These are phyloP conservation scores for Trichomonascaceae sp. DNA, from an alignment of 1,139 yeast species.

Conservation along the genomic window DNA sequence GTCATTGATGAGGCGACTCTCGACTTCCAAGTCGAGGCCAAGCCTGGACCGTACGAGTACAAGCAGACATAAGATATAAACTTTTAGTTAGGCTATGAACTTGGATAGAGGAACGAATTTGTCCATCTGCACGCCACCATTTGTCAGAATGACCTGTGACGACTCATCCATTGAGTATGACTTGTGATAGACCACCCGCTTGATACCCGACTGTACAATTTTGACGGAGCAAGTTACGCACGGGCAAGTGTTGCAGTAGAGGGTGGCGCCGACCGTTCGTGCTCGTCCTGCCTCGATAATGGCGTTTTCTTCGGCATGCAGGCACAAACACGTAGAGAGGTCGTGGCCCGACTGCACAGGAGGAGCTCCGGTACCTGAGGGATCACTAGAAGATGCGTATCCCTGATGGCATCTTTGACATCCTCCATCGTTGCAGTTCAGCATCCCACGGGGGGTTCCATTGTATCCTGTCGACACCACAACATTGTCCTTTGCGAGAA, in stretches of 20 bases:
- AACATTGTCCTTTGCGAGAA: slow-evolving; percentile 70
- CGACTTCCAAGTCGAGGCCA: slow-evolving; percentile 45
- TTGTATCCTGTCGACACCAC: slow-evolving; percentile 95
- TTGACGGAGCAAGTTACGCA: slow-evolving; percentile 92
- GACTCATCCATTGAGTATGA: slow-evolving; percentile 81
- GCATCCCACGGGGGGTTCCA: slow-evolving; percentile 84
- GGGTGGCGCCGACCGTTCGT: slow-evolving; percentile 52
- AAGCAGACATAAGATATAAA: slow-evolving; percentile 15
- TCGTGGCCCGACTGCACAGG: slow-evolving; percentile 64
- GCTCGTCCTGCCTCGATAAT: slow-evolving; percentile 87
- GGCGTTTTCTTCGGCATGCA: slow-evolving; percentile 97
- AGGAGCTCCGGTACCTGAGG: no score
- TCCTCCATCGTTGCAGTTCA: slow-evolving; percentile 92
- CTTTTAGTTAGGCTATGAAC: no score
- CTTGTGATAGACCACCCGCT: slow-evolving; percentile 88
- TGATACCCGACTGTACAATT: slow-evolving; percentile 84
- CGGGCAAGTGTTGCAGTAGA: slow-evolving; percentile 95
- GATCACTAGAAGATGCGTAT: no score
- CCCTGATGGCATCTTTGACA: slow-evolving; percentile 64
- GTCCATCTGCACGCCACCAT: no score
- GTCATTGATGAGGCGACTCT: slow-evolving; percentile 38
- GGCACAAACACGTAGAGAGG: slow-evolving; percentile 73
- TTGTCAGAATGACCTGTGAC: no score
- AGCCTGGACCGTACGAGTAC: slow-evolving; percentile 72
- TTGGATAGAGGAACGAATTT: no score